Conservation (phyloP, 2,329 filamentous ascomycete species). For the Trichothecium sympodiale region DNA sequence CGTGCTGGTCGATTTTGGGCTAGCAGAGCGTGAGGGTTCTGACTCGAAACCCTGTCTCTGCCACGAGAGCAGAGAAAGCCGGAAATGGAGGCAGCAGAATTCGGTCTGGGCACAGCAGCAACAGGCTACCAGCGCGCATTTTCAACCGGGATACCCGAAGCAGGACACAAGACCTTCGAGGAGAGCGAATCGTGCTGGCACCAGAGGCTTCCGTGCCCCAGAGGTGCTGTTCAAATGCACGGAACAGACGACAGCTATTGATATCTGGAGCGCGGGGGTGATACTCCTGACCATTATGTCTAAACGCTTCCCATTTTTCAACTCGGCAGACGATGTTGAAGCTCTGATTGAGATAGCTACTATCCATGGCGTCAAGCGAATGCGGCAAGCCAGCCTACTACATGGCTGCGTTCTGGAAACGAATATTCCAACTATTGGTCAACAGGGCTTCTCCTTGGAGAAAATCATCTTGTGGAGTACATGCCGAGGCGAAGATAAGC, state of each 20-base stretch:
- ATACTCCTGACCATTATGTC: conserved; percentile 91
- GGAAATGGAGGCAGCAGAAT: conserved; percentile 46
- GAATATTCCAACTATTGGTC: conserved; percentile 80
- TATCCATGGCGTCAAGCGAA: conserved; percentile 77
- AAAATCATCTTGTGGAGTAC: conserved; percentile 96
- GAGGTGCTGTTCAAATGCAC: conserved; percentile 97
- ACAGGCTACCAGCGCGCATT: conserved; percentile 13
- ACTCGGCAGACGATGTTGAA: conserved; percentile 95
- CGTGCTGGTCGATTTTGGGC: conserved; percentile 96
- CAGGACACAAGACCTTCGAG: conserved; percentile 79
- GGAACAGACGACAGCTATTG: conserved; percentile 84
- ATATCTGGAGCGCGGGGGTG: conserved; percentile 96
- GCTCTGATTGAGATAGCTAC: conserved; percentile 95
- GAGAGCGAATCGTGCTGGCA: conserved; percentile 88
- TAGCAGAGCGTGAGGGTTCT: conserved; percentile 73
- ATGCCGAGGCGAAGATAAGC: conserved; percentile 51
- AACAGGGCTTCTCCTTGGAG: conserved; percentile 75
- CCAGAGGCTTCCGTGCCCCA: conserved; percentile 87
- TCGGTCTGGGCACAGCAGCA: conserved; percentile 41
- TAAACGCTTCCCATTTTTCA: conserved; percentile 94
- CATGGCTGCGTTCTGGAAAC: conserved; percentile 91
- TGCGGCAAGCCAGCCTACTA: conserved; percentile 71
- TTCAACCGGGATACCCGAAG: conserved; percentile 67
- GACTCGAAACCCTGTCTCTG: conserved; percentile 78
- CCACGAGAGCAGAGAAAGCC: conserved; percentile 50